Percentiles rank a stretch among this genome's conserved stretches.
phyloP scores from a whole-genome alignment of 305 asterid species.

The Fraxinus ornus region DNA sequence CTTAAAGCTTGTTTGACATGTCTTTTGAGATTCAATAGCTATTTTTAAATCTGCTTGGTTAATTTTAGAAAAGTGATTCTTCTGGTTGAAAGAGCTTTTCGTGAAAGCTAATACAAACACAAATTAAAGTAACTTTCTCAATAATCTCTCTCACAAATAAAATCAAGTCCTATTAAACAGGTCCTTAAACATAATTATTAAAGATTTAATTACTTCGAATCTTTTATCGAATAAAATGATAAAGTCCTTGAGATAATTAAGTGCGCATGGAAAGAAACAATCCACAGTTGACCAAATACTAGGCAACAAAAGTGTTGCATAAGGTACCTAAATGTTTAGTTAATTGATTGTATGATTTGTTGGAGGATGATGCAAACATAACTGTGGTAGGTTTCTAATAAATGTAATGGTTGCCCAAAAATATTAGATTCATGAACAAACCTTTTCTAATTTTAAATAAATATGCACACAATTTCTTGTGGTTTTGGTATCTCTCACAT shows the following conservation, averaged over 20 bases:
- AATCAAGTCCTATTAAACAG: too few species aligned
- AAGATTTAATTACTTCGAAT: too few species aligned
- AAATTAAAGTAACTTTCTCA: background rate
- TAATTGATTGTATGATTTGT: conserved; percentile 27
- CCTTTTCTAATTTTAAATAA: too few species aligned
- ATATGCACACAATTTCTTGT: conserved; percentile 37
- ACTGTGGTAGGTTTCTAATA: conserved; percentile 37
- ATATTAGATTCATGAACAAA: conserved; percentile 22
- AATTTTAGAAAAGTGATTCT: too few species aligned
- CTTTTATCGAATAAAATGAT: background rate
- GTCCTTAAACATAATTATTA: too few species aligned
- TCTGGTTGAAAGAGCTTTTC: background rate
- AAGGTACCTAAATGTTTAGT: conserved; percentile 19
- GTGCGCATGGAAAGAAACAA: background rate
- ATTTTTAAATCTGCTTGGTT: background rate
- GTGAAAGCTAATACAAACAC: too few species aligned
- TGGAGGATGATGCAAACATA: conserved; percentile 35
- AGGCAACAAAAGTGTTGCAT: conserved; percentile 33
- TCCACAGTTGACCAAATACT: conserved; percentile 39
- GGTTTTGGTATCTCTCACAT: conserved; percentile 60
- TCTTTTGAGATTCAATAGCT: background rate
- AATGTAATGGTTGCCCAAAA: conserved; percentile 27
- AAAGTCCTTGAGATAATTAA: background rate
- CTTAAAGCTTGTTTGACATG: background rate
- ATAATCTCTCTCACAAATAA: too few species aligned